A percentile compares a stretch with the other conserved stretches of the same genome.
phyloP scores from a whole-genome alignment of 352 stramenopile species.

The Hyaloperonospora brassicae region DNA sequence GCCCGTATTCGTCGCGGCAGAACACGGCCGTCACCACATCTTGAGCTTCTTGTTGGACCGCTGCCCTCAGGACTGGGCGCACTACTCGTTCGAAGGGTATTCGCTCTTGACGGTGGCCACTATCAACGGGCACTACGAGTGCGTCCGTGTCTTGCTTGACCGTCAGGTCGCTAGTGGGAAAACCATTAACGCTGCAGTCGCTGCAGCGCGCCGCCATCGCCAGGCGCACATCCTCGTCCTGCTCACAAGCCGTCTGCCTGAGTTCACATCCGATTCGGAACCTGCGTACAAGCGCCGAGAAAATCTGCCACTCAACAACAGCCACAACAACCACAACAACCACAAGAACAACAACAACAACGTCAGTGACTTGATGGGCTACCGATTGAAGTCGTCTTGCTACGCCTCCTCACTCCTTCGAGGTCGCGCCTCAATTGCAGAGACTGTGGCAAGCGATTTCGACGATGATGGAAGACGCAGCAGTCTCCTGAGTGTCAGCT shows the following conservation, averaged over 20 bases:
- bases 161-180: constrained; percentile 17
- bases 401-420: constrained; percentile 7
- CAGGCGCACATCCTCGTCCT: constrained; percentile 67
- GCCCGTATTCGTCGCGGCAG: constrained; percentile 52
- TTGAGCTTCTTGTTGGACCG: constrained; percentile 39
- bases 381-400: constrained; percentile 11
- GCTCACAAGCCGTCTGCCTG: constrained; percentile 56
- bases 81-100: constrained; percentile 57
- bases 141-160: constrained; percentile 46
- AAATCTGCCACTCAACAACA: constrained; percentile 2
- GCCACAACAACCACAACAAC: too few relatives aligned
- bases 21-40: constrained; percentile 46
- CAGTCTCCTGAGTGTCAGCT: constrained; percentile 16
- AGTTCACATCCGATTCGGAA: constrained; percentile 32
- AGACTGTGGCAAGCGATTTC: constrained; percentile 32
- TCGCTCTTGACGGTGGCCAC: constrained; percentile 55
- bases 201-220: constrained; percentile 38
- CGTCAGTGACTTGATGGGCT: neutral
- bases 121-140: constrained; percentile 64
- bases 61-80: constrained; percentile 19
- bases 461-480: constrained; percentile 28
- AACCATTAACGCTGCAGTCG: constrained; percentile 43
- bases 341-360: constrained; percentile 7
- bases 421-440: constrained; percentile 26
- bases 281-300: constrained; percentile 13